Evolutionary conservation across 208 protist genomes (phyloP).

Genomic region (Leishmania mexicana): DNA sequence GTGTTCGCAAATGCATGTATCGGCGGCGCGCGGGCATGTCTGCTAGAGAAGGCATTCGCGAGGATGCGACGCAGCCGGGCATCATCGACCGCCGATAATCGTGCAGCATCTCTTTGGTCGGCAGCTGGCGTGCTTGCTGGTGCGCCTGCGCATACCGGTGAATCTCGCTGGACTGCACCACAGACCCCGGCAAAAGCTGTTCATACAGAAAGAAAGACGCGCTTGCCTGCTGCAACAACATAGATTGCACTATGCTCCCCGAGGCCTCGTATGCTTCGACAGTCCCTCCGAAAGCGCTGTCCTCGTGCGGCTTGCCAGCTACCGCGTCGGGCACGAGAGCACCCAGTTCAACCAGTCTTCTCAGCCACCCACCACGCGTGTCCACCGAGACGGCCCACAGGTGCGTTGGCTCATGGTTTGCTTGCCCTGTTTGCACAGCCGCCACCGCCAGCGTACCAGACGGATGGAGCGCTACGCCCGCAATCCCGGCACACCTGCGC

Average conservation of each 20-base stretch:
- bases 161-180: slow-evolving; percentile 14
- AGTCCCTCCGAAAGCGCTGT: neutral
- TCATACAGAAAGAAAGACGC: slow-evolving; percentile 24
- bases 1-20: slow-evolving; percentile 49
- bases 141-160: slow-evolving; percentile 16
- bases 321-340: neutral
- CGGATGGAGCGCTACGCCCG: slow-evolving; percentile 66
- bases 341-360: slow-evolving; percentile 20
- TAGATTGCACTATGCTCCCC: neutral
- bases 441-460: slow-evolving; percentile 53
- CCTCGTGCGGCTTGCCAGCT: slow-evolving; percentile 2
- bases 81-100: neutral
- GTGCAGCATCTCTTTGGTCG: slow-evolving; percentile 13
- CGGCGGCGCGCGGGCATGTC: slow-evolving; percentile 28
- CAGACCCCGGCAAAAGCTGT: slow-evolving; percentile 17
- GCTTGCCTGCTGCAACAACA: slow-evolving; percentile 11
- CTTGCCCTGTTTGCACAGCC: slow-evolving; percentile 40
- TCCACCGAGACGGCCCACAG: slow-evolving; percentile 43
- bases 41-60: neutral
- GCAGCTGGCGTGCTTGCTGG: slow-evolving; percentile 10
- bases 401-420: slow-evolving; percentile 35
- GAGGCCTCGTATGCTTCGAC: neutral
- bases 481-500: slow-evolving; percentile 33
- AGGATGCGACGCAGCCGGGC: neutral
- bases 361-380: slow-evolving; percentile 15